Evolutionary conservation across 495 filamentous ascomycete genomes (phyloP).

Genomic region (Podospora appendiculata): DNA sequence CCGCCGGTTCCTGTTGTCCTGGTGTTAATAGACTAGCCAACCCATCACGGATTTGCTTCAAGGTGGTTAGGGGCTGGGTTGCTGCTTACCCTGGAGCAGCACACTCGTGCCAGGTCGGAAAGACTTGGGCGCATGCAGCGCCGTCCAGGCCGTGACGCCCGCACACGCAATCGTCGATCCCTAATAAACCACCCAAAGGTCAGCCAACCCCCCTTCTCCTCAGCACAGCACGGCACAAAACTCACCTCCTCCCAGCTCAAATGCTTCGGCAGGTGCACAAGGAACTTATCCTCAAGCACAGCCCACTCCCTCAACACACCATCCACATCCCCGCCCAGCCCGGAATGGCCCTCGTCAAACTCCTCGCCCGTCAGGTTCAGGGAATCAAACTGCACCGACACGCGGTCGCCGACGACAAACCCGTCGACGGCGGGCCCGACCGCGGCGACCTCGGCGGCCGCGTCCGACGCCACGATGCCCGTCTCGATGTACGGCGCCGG

Average conservation of each 20-base stretch:
- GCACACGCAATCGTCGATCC: constrained; percentile 7
- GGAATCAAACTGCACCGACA: constrained; percentile 12
- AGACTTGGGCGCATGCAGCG: constrained; percentile 1
- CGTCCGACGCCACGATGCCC: constrained; percentile 28
- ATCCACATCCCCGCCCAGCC: constrained; percentile 16
- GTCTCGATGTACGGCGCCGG: constrained; percentile 6
- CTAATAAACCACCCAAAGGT: neutral
- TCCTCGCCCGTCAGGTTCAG: constrained; percentile 10
- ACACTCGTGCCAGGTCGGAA: neutral
- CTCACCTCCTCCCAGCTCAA: constrained; percentile 13
- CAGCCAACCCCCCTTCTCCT: neutral
- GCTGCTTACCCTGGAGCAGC: constrained; percentile 2
- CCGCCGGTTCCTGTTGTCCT: constrained; percentile 9
- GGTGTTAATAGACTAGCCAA: no score
- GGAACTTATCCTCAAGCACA: constrained; percentile 11
- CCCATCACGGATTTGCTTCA: no score
- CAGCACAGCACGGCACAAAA: neutral
- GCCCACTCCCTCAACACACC: constrained; percentile 25
- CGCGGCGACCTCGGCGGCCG: constrained; percentile 36
- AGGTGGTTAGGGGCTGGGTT: no score
- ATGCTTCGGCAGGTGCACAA: constrained; percentile 20
- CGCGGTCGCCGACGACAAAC: constrained; percentile 26
- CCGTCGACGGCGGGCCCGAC: constrained; percentile 24
- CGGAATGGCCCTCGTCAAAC: neutral
- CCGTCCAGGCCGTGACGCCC: constrained; percentile 7